These are phyloP conservation scores for Fusarium coicis DNA, from an alignment of 2,329 filamentous ascomycete species.

Conservation along the genomic window DNA sequence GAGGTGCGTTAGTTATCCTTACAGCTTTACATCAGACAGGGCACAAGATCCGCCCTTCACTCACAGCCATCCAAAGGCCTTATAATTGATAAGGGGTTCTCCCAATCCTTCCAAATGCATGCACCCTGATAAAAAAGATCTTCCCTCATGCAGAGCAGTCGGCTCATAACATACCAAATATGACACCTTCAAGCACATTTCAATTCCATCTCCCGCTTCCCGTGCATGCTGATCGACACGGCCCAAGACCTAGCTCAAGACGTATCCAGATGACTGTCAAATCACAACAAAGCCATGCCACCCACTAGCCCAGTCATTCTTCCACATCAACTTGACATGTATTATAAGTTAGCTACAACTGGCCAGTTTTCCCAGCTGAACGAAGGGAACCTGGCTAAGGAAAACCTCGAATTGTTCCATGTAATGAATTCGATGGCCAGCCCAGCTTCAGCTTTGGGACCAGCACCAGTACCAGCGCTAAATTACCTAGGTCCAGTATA, in stretches of 20 bases:
- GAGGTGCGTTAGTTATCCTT: background rate
- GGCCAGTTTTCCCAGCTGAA: slow-evolving; percentile 13
- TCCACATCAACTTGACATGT: background rate
- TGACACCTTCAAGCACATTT: slow-evolving; percentile 6
- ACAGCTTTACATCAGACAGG: background rate
- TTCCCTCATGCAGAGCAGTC: background rate
- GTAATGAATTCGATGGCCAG: background rate
- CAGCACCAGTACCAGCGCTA: slow-evolving; percentile 1
- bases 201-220: slow-evolving; percentile 12
- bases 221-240: slow-evolving; percentile 34
- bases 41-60: background rate
- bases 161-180: slow-evolving; percentile 8
- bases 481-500: background rate
- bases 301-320: slow-evolving; percentile 1
- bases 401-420: slow-evolving; percentile 1
- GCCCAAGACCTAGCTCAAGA: slow-evolving; percentile 16
- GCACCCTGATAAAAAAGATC: background rate
- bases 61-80: background rate
- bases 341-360: background rate
- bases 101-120: background rate
- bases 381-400: background rate
- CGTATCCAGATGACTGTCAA: slow-evolving; percentile 14
- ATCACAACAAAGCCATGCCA: slow-evolving; percentile 19
- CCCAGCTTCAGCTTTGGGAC: slow-evolving; percentile 2
- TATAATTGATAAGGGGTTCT: background rate